Base-by-base conservation (phyloP, 805 yeast species). In the Saturnispora gosingensis region DNA sequence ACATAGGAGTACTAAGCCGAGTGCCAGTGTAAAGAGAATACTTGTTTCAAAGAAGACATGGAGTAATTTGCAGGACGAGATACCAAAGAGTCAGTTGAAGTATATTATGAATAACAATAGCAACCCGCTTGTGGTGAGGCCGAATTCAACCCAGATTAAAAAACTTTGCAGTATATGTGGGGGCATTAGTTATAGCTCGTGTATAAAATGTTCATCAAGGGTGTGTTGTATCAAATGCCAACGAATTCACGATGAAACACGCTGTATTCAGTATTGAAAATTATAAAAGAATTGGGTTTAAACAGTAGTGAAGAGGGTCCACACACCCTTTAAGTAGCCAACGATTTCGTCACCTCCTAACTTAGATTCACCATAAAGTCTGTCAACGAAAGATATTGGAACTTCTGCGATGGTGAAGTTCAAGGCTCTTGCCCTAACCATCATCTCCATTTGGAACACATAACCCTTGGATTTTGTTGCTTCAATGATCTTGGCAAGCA, bases 381-480 rank as follows among this genome's bases (percentile, higher is more conserved):
- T 76, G 68, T 84, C 91, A 40, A 84, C 91, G 61, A 85, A 84
- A 55, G 81, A 76, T 59, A 84, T 84, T 46, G 90, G 90, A 32
- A 83, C 89, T 65, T 84, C 91, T 30, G 85, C 90, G 58, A 84
- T 82, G 16, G 78, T 73, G 69, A 76, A 82, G n/a, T 83, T 83
- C 64, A 82, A 69, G n/a, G 82, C 72, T 63, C 86, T 76, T 40
- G 91, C 91, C 58, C 91, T 78, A 24, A 84, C 91, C 80, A 84
- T 82, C 89, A 84, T 83, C 69, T 84, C 91, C 91, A 84, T 84
- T 70, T 84, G 91, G 78, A 84, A 84, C 42, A 85, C 91, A 60
- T 85, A 84, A 48, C 91, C 91, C 69, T 85, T 84, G 36, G 86
- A 80, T 62, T 77, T 74, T 46, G 90, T 83, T 53, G 74, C 84